Base-by-base conservation (phyloP, 768 basidiomycete genomes). In the Mycena vitilis region DNA sequence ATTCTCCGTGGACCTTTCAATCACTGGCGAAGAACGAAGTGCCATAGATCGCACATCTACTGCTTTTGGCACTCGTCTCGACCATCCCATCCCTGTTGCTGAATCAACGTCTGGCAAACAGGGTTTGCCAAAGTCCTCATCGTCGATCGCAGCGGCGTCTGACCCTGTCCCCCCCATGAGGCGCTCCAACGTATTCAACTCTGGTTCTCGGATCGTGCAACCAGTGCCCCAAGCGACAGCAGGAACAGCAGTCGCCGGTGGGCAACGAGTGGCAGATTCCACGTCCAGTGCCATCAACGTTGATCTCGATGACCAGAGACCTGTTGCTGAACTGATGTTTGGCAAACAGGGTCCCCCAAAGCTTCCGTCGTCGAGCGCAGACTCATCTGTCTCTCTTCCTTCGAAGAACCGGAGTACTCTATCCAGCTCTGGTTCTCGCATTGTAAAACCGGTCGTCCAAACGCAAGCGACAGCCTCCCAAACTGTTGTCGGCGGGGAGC, bases 101-200 rank as follows among this genome's bases (percentile, higher is more conserved):
- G 63, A 53, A 49, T 25, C 60, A n/a, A 45, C 66, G 45, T 72
- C 65, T 40, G 67, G 62, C 61, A 68, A 59, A 45, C 67, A 59
- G 42, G 63, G 63, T 55, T 63, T 54, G 34, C 57, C 53, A 37
- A 59, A 59, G 48, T 25, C 37, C 42, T 36, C 52, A 22, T 23
- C 37, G 5, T 54, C 56, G n/a, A 36, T 44, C 34, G 49, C 51
- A 34, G 56, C 22, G 20, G 48, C 62, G 12, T 36, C 37, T 44
- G 30, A 20, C 49, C 25, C 40, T 54, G 22, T 22, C 25, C 45
- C 42, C 15, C 12, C 23, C 15, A n/a, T 12, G 18, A 53, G 16
- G 16, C 15, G 2, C 16, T 7, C 37, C 44, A 10, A 3, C 12
- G 30, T 10, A 15, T 63, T 53, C 61, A 55, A 4, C 30, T 36